Evolutionary conservation across 163 green algal genomes (phyloP).

Genomic region (Chlorella variabilis): DNA sequence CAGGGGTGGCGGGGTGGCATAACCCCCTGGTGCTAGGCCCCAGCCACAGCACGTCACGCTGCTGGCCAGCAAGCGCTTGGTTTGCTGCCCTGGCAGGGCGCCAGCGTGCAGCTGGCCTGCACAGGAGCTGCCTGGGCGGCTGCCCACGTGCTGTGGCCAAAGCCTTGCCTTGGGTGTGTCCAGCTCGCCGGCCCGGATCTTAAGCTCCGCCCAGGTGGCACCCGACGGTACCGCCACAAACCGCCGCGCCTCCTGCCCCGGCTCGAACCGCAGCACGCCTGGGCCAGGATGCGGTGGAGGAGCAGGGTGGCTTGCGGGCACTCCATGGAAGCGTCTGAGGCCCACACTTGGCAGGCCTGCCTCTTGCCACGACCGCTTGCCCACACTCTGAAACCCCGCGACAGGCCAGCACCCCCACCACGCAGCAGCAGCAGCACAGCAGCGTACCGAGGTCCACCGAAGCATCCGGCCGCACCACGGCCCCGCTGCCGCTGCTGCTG

Average conservation of each 20-base stretch:
- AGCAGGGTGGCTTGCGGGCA: no score
- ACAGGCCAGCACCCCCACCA: background rate
- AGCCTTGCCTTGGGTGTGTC: constrained; percentile 78
- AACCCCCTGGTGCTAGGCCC: no score
- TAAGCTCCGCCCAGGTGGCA: constrained; percentile 87
- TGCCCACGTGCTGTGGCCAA: no score
- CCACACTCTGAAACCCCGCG: background rate
- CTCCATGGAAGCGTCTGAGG: no score
- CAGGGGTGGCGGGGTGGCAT: background rate
- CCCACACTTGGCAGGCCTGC: no score
- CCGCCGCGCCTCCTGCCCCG: constrained; percentile 59
- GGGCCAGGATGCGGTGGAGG: background rate
- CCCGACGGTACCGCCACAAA: constrained; percentile 85
- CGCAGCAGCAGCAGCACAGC: background rate
- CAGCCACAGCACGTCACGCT: no score
- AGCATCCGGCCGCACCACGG: background rate
- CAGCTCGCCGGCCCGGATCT: constrained; percentile 55
- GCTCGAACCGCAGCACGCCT: constrained; percentile 40
- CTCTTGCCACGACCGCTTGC: no score
- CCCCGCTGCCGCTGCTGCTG: constrained; percentile 25
- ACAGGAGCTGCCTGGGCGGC: no score
- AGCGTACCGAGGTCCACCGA: constrained; percentile 7
- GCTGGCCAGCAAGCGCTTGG: no score
- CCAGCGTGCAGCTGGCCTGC: no score
- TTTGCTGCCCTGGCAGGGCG: background rate